phyloP scores from a whole-genome alignment of 257 asterid genomes.

The Hygrophila difformis region DNA sequence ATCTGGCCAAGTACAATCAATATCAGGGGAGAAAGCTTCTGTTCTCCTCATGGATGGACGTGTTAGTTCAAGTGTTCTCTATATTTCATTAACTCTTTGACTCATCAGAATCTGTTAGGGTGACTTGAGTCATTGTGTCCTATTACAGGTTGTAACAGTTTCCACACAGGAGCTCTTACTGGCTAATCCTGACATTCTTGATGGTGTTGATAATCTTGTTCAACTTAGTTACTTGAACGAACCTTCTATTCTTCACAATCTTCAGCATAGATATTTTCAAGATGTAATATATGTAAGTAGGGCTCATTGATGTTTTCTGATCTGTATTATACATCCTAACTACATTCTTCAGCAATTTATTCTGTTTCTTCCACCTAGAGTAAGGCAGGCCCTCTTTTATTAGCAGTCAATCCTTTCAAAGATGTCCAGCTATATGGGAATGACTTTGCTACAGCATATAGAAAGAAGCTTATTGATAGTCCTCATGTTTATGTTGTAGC shows the following conservation, averaged over 20 bases:
- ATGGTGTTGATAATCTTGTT: conserved; percentile 78
- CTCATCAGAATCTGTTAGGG: no score
- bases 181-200: conserved; percentile 91
- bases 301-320: neutral
- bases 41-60: conserved; percentile 56
- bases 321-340: neutral
- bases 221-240: conserved; percentile 85
- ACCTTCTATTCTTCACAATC: conserved; percentile 94
- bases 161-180: conserved; percentile 61
- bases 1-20: conserved; percentile 62
- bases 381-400: conserved; percentile 83
- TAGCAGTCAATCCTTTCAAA: conserved; percentile 86
- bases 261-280: conserved; percentile 56
- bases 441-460: conserved; percentile 58
- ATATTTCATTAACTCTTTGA: conserved; percentile 1
- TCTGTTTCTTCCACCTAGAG: conserved; percentile 43
- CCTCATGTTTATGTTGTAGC: conserved; percentile 89
- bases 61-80: conserved; percentile 41
- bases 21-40: conserved; percentile 61
- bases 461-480: conserved; percentile 58
- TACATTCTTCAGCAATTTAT: conserved; percentile 17
- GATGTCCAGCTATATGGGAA: conserved; percentile 62
- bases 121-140: conserved; percentile 14
- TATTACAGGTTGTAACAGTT: conserved; percentile 55
- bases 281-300: conserved; percentile 65